Evolutionary conservation across 352 stramenopile genomes (phyloP).

Genomic region (Pythium pyrilobum): DNA sequence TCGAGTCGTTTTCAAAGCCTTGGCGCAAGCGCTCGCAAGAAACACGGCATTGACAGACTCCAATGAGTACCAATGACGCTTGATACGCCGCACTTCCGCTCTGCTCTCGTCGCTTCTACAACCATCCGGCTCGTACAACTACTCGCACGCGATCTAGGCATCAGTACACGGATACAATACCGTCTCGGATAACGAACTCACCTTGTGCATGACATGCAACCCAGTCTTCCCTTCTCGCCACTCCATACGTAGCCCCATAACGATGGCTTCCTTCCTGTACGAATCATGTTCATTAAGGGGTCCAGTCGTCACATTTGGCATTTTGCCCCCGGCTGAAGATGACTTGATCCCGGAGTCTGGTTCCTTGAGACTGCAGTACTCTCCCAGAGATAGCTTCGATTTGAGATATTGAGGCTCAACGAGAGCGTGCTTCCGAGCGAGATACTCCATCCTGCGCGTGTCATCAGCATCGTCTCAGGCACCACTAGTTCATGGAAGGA

Average conservation of each 20-base stretch:
- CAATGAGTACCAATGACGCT: conserved; percentile 31
- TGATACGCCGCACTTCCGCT: neutral
- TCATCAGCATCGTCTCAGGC: neutral
- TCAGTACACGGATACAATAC: neutral
- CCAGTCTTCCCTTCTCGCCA: conserved; percentile 63
- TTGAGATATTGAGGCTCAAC: conserved; percentile 36
- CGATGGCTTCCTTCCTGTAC: conserved; percentile 33
- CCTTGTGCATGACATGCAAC: conserved; percentile 57
- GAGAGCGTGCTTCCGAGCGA: conserved; percentile 41
- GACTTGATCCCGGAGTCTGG: neutral
- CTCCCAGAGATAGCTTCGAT: conserved; percentile 32
- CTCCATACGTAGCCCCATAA: conserved; percentile 58
- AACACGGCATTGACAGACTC: conserved; percentile 48
- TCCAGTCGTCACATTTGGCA: neutral
- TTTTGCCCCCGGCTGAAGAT: neutral
- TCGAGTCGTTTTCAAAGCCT: conserved; percentile 25
- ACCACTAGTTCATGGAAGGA: neutral
- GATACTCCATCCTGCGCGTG: conserved; percentile 35
- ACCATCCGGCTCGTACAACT: conserved; percentile 9
- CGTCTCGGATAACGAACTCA: conserved; percentile 6
- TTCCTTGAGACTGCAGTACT: conserved; percentile 63
- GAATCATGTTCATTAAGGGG: neutral
- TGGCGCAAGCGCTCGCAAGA: conserved; percentile 37
- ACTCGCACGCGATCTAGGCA: neutral
- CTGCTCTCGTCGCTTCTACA: neutral